Evolutionary conservation across 495 filamentous ascomycete genomes (phyloP), one percentile per base, ranked within the genome.

Genomic region (Aspergillus steynii): DNA sequence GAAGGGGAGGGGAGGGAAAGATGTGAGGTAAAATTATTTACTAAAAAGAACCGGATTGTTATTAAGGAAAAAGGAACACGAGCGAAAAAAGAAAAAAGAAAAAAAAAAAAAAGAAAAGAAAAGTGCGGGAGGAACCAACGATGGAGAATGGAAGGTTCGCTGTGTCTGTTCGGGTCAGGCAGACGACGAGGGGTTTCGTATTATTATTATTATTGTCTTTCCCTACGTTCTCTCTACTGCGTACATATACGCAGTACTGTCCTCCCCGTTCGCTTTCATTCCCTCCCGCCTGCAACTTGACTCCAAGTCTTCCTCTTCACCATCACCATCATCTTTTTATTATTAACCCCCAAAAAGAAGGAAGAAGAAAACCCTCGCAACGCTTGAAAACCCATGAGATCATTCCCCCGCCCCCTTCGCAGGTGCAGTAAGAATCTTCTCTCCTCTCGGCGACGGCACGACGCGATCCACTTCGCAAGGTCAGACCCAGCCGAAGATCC

Each of bases 21-120:
- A 66, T 67, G 63, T 75, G 77, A 75, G 72, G 77, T 80, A 76
- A 80, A 78, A 71, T 65, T 63, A 75, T 81, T 79, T 72, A 74
- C 70, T 78, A 81, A 80, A 72, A 68, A 61, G 56, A 66, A 66
- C 59, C 49, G 55, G 67, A 63, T 63, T 67, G 50, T 60, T 62
- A 62, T 58, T 63, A 59, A 55, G 47, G 34, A 50, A 61, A 48
- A 57, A 62, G 31, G 15, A 53, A 32, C 5, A 58, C 31, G 29
- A 54, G 10, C 10, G 25, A 10, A 32, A 25, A 10, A 5, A 28
- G 27, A 56, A 50, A 50, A 34, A 58, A 49, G 15, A 42, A 59
- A 32, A 52, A 42, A 53, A 60, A 54, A 58, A 53, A 57, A 53
- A 57, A 47, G 29, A 56, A 55, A 54, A 53, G n/a, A 42, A 50